phyloP scores from a whole-genome alignment of 2,329 filamentous ascomycete species.

The Diplodia seriata region DNA sequence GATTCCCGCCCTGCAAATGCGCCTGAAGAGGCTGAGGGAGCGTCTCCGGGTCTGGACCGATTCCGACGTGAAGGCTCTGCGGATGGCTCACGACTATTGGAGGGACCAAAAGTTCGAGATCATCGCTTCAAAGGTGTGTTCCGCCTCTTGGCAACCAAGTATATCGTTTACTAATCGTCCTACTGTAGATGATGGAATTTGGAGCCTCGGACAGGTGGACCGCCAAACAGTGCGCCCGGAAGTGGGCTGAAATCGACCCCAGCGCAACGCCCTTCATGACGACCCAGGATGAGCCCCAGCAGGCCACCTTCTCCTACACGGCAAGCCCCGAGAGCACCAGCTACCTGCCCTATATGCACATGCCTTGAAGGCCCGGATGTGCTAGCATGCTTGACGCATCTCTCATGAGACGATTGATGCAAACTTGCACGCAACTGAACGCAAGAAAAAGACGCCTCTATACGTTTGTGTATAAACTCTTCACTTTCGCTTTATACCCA shows the following conservation, averaged over 20 bases:
- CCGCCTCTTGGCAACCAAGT: background rate
- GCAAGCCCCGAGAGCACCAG: conserved; percentile 47
- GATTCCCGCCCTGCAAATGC: conserved; percentile 62
- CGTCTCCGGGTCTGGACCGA: conserved; percentile 60
- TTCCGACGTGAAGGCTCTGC: conserved; percentile 57
- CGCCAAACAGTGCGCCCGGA: conserved; percentile 57
- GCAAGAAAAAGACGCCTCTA: background rate
- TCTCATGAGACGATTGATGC: conserved; percentile 1
- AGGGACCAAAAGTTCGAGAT: conserved; percentile 62
- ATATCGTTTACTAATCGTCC: background rate
- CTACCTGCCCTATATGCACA: conserved; percentile 45
- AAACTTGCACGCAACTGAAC: conserved; percentile 21
- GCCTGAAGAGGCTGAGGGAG: conserved; percentile 59
- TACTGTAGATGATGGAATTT: conserved; percentile 58
- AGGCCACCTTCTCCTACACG: conserved; percentile 37
- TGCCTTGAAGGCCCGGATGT: conserved; percentile 36
- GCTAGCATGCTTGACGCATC: conserved; percentile 4
- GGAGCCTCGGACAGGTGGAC: conserved; percentile 60
- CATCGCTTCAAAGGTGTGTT: conserved; percentile 56
- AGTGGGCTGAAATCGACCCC: conserved; percentile 57
- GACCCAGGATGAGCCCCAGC: conserved; percentile 41
- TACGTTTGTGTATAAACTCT: conserved; percentile 18
- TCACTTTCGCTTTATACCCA: conserved; percentile 29
- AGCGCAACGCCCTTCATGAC: conserved; percentile 44
- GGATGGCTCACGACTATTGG: conserved; percentile 61